Base-by-base conservation (phyloP, 768 basidiomycete genomes). In the Calocybe gangraenosa region DNA sequence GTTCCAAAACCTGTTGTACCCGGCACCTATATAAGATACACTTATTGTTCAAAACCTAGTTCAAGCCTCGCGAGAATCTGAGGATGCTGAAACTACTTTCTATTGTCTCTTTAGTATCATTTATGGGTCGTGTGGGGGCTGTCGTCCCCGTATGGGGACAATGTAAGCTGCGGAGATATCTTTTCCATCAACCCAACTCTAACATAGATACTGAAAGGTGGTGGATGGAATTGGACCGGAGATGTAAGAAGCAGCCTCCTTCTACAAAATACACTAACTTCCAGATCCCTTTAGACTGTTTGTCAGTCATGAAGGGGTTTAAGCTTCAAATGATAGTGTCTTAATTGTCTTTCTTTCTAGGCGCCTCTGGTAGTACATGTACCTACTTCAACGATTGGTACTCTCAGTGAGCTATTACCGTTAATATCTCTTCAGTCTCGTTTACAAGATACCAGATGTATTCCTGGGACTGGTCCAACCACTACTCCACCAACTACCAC, bases 81-180 rank as follows among this genome's bases (percentile, higher is more conserved):
- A 42, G n/a, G 7, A 61, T 64, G 59, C 48, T 36, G 37, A 60
- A 62, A 40, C 52, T 59, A 25, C 41, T 58, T 22, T 50, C 58
- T 23, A 18, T 54, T 44, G 49, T 64, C 30, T 51, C 54, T 42
- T 49, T 61, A 33, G 60, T 57, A 31, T 32, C 62, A 41, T 25
- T 59, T 14, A 48, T 51, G 10, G 35, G 39, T 7, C 56, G 48
- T 13, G 48, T 28, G 32, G 63, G 61, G 11, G 59, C 61, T 11
- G 60, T 62, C n/a, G 57, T n/a, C n/a, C n/a, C 58, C 15, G 62
- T 65, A 18, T 70, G 61, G 59, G 65, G 65, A 28, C 67, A 68
- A 58, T 71, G 68, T 67, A 23, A n/a, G n/a, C n/a, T n/a, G 14
- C 30, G 8, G 14, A 36, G 62, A 32, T 38, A 13, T 32, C 7